Evolutionary conservation across 805 yeast species (phyloP), one percentile per base, ranked within the genome.

Genomic region (Diddensiella caesifluorescens): DNA sequence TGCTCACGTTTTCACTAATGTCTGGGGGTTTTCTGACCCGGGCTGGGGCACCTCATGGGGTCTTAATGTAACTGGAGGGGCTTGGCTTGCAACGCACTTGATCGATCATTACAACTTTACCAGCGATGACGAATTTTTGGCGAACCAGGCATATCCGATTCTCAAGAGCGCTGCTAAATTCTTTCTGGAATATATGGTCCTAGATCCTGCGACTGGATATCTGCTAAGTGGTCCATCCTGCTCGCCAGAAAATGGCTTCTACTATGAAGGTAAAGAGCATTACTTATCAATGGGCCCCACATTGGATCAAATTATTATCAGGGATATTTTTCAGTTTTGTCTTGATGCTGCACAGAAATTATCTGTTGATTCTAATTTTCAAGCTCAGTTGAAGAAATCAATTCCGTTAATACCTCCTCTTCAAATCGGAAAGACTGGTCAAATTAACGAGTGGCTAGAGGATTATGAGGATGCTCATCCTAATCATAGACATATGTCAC

Each of bases 1-100:
- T 2, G 45, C 47, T 2, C 47, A 44, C 19, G 41, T 36, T 4
- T 36, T 41, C 22, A 25, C 45, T 26, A 41, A 41, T 23, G 41
- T 41, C 3, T 41, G 45, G 45, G 45, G 45, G 3, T 41, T 41
- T 32, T 36, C 41, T 29, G 41, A 41, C 13, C 45, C 45, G 5
- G 45, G 40, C 5, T 41, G 45, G 45, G 45, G 29, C 16, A 41
- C 45, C 9, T 35, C 40, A 4, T 41, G 45, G 45, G 45, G 45
- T 27, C 39, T 41, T 4, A 41, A 41, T 22, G 45, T 36, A n/a
- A 36, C 45, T n/a, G 45, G 44, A 5, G 44, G 44, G 12, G 23
- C 28, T 25, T 41, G 44, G 44, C 4, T 41, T 5, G 39, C 40
- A 4, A 6, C 29, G 16, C 44, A 41, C 16, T 10, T 41, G 39